Base-by-base conservation (phyloP, 495 filamentous ascomycete species). In the Podospora conica region DNA sequence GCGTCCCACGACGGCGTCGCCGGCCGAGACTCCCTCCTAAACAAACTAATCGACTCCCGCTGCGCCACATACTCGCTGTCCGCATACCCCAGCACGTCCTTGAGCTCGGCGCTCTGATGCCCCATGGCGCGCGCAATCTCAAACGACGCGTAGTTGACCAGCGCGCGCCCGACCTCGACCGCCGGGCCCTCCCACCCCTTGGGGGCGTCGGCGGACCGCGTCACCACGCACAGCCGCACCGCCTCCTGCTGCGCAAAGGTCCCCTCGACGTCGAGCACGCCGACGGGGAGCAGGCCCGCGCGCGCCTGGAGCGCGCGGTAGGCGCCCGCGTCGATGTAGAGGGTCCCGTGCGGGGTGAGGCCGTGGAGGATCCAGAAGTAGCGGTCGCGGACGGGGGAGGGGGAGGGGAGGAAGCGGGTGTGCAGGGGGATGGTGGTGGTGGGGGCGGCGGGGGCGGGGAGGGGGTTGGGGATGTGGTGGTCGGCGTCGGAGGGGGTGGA, bases 281-380 rank as follows among this genome's bases (percentile, higher is more conserved):
- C 95, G 10, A 90, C 94, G 0, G 95, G 92, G 0, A 98, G 85
- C 9, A 98, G 85, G n/a, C 92, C 91, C 8, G 93, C 92, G 77
- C 95, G 95, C 63, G 86, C 84, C 0, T 81, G 71, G 0, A 98
- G 83, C 3, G 96, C 95, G 27, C 82, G 79, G 73, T 92, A 87
- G 1, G 95, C 94, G 53, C 95, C 95, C 11, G 85, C 80, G 76
- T 98, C 95, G 73, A 98, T 97, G 74, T 90, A 97, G 8, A 98
- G 69, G 15, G 89, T 97, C 1, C 95, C 95, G 68, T 95, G 92
- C 3, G 96, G 91, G 4, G 89, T 88, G n/a, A 98, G 85, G 25
- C 95, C 95, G 72, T 98, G 90, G 0, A 98, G 87, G 58, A 98
- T 86, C 95, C 96, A 98, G 83, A 98, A 97, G 69, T 92, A 91